Conservation (phyloP, 257 asterid genomes). For the Lithospermum erythrorhizon region DNA sequence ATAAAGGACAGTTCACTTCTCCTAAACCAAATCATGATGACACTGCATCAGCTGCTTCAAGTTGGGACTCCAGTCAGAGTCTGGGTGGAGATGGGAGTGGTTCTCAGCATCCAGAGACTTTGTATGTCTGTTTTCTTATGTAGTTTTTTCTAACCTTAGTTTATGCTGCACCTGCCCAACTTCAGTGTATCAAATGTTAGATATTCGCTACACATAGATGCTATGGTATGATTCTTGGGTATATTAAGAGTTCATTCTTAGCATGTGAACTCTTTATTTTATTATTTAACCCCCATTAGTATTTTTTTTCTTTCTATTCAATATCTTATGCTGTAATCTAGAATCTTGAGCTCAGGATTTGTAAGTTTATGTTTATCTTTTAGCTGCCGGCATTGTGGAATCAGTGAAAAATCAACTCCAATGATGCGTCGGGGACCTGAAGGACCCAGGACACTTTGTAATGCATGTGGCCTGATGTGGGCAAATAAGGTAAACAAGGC, state of each 20-base stretch:
- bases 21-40: constrained; percentile 51
- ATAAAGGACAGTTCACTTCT: constrained; percentile 72
- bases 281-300: background rate
- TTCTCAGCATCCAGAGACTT: constrained; percentile 37
- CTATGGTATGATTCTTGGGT: too few species aligned
- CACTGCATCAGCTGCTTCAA: constrained; percentile 45
- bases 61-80: constrained; percentile 54
- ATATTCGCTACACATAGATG: too few species aligned
- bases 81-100: constrained; percentile 46
- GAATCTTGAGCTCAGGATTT: background rate
- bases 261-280: background rate
- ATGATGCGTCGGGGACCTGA: constrained; percentile 88
- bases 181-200: too few species aligned
- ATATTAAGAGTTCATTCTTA: background rate
- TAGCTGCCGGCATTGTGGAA: constrained; percentile 79
- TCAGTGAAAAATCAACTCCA: constrained; percentile 56
- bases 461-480: constrained; percentile 88
- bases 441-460: constrained; percentile 83
- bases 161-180: too few species aligned
- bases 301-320: background rate
- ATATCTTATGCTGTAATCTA: background rate
- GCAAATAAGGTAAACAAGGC: constrained; percentile 50
- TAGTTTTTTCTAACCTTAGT: background rate
- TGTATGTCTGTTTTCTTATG: constrained; percentile 26
- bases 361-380: constrained; percentile 3